These are phyloP conservation scores for Botrytis cinerea DNA, from an alignment of 2,329 filamentous ascomycete species.

Conservation along the genomic window DNA sequence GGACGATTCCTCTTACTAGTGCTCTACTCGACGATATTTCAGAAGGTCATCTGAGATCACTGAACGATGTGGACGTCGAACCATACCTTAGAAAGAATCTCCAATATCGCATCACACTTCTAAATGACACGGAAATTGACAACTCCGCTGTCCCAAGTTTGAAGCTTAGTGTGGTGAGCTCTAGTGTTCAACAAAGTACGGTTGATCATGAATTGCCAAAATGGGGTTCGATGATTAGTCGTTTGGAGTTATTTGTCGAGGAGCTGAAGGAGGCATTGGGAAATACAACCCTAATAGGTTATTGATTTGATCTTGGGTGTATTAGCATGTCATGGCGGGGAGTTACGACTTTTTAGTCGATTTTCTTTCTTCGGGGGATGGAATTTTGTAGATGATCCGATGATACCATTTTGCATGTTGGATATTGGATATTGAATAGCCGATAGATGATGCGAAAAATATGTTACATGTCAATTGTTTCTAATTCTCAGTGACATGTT, in stretches of 20 bases:
- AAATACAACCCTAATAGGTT: not conserved
- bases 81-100: conserved; percentile 37
- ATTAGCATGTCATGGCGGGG: not conserved
- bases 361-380: not conserved
- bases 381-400: not conserved
- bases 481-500: not conserved
- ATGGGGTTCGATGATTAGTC: conserved; percentile 14
- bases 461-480: not conserved
- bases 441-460: not conserved
- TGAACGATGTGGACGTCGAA: conserved; percentile 33
- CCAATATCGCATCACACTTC: conserved; percentile 34
- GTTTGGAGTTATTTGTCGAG: conserved; percentile 3
- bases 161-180: conserved; percentile 34
- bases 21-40: conserved; percentile 43
- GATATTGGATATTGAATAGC: not conserved
- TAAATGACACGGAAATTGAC: conserved; percentile 31
- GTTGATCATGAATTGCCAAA: conserved; percentile 17
- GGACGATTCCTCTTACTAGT: conserved; percentile 49
- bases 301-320: not conserved
- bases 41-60: conserved; percentile 39
- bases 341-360: not conserved
- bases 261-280: not conserved
- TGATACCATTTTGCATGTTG: conserved; percentile 1
- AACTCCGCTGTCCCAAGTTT: conserved; percentile 34
- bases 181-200: conserved; percentile 12